A percentile compares a stretch with the other conserved stretches of the same genome.
These are phyloP conservation scores for Pseudisothecium myosuroides DNA, from an alignment of 225 moss, liverwort and hornwort genomes.

Conservation along the genomic window DNA sequence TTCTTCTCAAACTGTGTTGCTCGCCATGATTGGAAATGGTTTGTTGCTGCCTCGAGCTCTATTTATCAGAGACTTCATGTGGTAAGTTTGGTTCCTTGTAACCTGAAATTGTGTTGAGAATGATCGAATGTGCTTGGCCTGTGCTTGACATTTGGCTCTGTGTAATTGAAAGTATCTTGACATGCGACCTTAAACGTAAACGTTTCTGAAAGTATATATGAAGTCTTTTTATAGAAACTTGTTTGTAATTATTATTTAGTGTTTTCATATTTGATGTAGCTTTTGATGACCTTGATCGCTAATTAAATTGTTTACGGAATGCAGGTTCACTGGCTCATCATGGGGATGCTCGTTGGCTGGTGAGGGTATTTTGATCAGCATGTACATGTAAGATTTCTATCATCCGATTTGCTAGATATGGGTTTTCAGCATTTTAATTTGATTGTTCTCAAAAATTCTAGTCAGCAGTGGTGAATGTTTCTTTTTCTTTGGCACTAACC, in stretches of 20 bases:
- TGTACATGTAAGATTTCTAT: conserved; percentile 59
- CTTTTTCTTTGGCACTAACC: background rate
- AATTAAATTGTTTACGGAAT: background rate
- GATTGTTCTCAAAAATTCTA: background rate
- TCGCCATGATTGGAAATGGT: conserved; percentile 81
- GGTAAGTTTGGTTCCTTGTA: conserved; percentile 16
- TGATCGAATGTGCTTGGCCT: background rate
- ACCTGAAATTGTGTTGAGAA: background rate
- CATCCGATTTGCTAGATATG: background rate
- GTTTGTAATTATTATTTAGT: background rate
- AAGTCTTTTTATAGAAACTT: background rate
- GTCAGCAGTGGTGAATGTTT: background rate
- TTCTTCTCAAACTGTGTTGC: conserved; percentile 68
- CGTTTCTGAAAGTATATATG: background rate
- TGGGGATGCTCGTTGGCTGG: conserved; percentile 82
- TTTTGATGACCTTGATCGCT: background rate
- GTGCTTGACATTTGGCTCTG: background rate
- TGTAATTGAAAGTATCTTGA: too few species aligned
- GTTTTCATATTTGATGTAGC: background rate
- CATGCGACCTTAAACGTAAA: too few species aligned
- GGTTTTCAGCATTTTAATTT: background rate
- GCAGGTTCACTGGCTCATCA: conserved; percentile 69
- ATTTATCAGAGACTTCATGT: conserved; percentile 83
- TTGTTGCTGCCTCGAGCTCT: conserved; percentile 71
- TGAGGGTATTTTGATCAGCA: conserved; percentile 78